phyloP scores from a whole-genome alignment of 768 basidiomycete genomes.

The Lactarius sanguifluus region DNA sequence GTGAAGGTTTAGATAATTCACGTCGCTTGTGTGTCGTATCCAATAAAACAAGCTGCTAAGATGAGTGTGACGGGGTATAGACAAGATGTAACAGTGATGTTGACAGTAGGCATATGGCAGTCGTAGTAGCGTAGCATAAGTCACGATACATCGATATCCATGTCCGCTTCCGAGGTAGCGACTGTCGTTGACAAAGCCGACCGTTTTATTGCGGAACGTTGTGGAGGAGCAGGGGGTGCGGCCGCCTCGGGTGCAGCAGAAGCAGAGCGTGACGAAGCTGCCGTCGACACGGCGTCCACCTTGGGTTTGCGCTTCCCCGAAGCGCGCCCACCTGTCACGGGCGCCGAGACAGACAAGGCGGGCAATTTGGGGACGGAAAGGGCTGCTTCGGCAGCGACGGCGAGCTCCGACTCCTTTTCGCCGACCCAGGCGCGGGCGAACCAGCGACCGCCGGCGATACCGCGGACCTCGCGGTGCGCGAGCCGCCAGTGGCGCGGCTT shows the following conservation, averaged over 20 bases:
- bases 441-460: constrained; percentile 84
- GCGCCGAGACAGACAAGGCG: constrained; percentile 21
- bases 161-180: constrained; percentile 24
- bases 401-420: constrained; percentile 71
- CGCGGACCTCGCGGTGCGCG: constrained; percentile 74
- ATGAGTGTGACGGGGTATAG: constrained; percentile 10
- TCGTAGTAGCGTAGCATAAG: background rate
- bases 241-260: constrained; percentile 25
- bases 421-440: constrained; percentile 81
- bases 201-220: constrained; percentile 24
- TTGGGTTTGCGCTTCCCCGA: constrained; percentile 26
- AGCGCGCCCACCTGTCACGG: constrained; percentile 9
- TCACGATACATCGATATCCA: constrained; percentile 28
- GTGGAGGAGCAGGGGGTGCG: constrained; percentile 11
- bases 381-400: constrained; percentile 31
- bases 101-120: background rate
- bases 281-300: constrained; percentile 28
- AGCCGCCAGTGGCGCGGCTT: constrained; percentile 71
- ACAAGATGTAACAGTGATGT: constrained; percentile 3
- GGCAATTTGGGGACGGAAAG: constrained; percentile 28
- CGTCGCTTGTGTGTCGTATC: constrained; percentile 8
- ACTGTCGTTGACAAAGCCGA: constrained; percentile 28
- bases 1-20: constrained; percentile 27
- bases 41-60: constrained; percentile 20
- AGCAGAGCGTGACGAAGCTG: constrained; percentile 29